Conservation (phyloP, 1,284 basidiomycete species). For the Volvariella volvacea region DNA sequence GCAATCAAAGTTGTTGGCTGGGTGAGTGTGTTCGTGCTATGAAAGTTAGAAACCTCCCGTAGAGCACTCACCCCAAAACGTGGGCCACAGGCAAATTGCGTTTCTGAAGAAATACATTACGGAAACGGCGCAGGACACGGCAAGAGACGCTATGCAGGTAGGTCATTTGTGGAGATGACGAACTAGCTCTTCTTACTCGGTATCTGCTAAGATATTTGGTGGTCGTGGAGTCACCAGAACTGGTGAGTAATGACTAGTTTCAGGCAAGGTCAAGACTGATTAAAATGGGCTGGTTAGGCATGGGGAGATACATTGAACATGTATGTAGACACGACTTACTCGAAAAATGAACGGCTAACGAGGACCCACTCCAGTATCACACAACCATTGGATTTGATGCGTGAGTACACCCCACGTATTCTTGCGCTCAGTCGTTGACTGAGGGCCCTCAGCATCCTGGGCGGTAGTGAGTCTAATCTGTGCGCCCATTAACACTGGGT, state of each 20-base stretch:
- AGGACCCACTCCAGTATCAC: conserved; percentile 32
- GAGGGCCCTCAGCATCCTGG: conserved; percentile 18
- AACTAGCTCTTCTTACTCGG: background rate
- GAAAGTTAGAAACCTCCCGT: background rate
- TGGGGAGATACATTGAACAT: conserved; percentile 53
- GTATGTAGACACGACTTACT: conserved; percentile 22
- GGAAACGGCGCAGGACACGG: conserved; percentile 43
- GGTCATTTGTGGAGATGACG: background rate
- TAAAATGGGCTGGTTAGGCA: conserved; percentile 30
- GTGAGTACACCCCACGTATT: conserved; percentile 11
- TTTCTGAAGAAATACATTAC: conserved; percentile 55
- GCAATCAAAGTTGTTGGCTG: background rate
- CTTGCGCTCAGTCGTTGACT: background rate
- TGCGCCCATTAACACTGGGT: background rate
- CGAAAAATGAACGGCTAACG: conserved; percentile 12
- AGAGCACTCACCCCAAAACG: background rate
- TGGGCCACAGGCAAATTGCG: conserved; percentile 44
- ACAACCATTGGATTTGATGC: conserved; percentile 43
- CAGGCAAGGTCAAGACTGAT: too few relatives aligned
- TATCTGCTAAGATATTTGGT: conserved; percentile 40
- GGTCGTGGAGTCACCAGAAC: conserved; percentile 45
- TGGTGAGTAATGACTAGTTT: background rate
- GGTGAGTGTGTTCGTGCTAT: too few relatives aligned
- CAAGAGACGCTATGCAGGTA: conserved; percentile 47
- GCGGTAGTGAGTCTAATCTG: conserved; percentile 16